These are phyloP conservation scores for Aspergillus japonicus DNA, from an alignment of 2,329 filamentous ascomycete genomes.

Conservation along the genomic window DNA sequence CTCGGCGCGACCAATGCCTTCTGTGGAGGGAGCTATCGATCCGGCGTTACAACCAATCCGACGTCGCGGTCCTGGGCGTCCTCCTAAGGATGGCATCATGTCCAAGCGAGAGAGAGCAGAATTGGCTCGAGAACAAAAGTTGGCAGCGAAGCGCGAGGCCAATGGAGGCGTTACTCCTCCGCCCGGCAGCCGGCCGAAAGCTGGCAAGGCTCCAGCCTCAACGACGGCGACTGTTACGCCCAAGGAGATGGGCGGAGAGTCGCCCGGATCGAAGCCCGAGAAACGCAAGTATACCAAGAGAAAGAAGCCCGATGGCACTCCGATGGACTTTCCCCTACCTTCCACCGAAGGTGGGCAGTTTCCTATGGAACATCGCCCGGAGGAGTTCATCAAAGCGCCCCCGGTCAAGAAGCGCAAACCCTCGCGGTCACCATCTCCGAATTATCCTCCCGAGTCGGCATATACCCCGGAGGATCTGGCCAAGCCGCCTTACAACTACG, in stretches of 20 bases:
- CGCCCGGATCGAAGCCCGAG: conserved; percentile 41
- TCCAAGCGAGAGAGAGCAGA: conserved; percentile 62
- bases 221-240: conserved; percentile 11
- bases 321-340: conserved; percentile 43
- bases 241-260: conserved; percentile 37
- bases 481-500: conserved; percentile 62
- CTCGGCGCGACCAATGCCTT: conserved; percentile 26
- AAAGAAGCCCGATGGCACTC: conserved; percentile 44
- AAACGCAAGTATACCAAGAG: conserved; percentile 51
- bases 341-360: conserved; percentile 44
- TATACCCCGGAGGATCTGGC: conserved; percentile 64
- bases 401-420: conserved; percentile 54
- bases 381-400: conserved; percentile 44
- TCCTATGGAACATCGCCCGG: conserved; percentile 37
- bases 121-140: conserved; percentile 54
- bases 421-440: conserved; percentile 60
- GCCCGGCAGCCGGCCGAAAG: conserved; percentile 30
- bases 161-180: conserved; percentile 48
- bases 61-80: conserved; percentile 58
- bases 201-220: conserved; percentile 29
- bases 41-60: conserved; percentile 39
- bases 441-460: conserved; percentile 58
- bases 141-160: conserved; percentile 48
- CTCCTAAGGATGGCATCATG: conserved; percentile 66
- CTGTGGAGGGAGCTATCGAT: conserved; percentile 38